Conservation (phyloP, 23 red algal species). For the Gracilaria gracilis region DNA sequence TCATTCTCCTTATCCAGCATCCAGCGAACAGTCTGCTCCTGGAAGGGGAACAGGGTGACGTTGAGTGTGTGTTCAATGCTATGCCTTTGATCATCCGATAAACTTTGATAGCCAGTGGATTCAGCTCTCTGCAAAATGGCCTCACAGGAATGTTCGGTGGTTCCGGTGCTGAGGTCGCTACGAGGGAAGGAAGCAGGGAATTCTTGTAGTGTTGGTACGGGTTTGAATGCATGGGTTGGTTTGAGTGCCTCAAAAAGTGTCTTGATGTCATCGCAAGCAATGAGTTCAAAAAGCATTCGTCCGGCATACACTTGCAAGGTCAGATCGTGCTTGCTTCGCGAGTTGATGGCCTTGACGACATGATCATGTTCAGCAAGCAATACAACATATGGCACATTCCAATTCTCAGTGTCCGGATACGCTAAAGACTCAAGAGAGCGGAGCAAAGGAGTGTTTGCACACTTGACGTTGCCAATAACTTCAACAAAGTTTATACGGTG, state of each 20-base stretch:
- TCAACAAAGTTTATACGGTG: constrained; percentile 31
- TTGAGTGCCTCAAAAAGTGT: constrained; percentile 38
- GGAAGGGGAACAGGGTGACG: constrained; percentile 51
- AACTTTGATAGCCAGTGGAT: constrained; percentile 39
- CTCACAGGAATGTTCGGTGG: neutral
- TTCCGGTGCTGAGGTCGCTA: constrained; percentile 4
- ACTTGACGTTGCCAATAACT: neutral
- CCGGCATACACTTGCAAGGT: constrained; percentile 49
- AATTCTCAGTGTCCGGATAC: neutral
- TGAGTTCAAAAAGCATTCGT: constrained; percentile 60
- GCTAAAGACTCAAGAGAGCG: constrained; percentile 47
- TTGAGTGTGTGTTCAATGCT: constrained; percentile 25
- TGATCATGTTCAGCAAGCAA: constrained; percentile 33
- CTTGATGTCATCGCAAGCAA: constrained; percentile 60
- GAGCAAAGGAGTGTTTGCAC: constrained; percentile 1
- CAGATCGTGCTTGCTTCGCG: constrained; percentile 5
- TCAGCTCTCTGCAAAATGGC: constrained; percentile 56
- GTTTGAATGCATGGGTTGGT: constrained; percentile 22
- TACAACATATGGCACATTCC: constrained; percentile 55
- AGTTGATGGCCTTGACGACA: neutral
- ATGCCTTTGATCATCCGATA: constrained; percentile 30
- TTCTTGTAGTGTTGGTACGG: constrained; percentile 7
- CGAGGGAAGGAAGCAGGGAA: constrained; percentile 23
- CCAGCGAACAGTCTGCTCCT: constrained; percentile 68
- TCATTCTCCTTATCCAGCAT: constrained; percentile 77